A percentile compares a stretch with the other conserved stretches of the same genome.
These are phyloP conservation scores for Collybia sordida DNA, from an alignment of 768 basidiomycete species.

Conservation along the genomic window DNA sequence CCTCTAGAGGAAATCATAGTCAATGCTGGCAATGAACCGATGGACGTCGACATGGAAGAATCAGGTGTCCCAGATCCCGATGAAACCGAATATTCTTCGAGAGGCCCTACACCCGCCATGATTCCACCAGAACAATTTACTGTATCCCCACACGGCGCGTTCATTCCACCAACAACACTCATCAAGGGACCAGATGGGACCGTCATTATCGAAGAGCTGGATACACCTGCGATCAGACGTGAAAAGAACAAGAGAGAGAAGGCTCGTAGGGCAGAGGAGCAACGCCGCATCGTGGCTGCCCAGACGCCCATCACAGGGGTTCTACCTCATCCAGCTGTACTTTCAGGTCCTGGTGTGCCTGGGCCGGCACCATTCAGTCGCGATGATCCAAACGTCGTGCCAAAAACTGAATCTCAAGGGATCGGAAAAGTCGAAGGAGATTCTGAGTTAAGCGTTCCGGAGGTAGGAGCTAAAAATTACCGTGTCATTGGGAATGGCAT, in stretches of 20 bases:
- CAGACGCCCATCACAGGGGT: not conserved
- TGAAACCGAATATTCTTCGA: too few relatives aligned
- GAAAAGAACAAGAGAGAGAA: conserved; percentile 53
- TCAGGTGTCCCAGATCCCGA: not conserved
- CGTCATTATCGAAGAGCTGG: conserved; percentile 69
- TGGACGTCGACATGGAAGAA: conserved; percentile 1
- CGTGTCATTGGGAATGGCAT: conserved; percentile 30
- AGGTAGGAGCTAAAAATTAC: conserved; percentile 27
- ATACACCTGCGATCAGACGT: conserved; percentile 66
- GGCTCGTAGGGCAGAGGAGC: conserved; percentile 26
- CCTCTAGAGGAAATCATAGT: not conserved
- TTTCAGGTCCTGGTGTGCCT: not conserved
- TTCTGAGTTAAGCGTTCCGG: conserved; percentile 46
- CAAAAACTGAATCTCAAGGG: not conserved
- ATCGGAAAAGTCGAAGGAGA: conserved; percentile 22
- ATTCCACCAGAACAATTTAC: conserved; percentile 1
- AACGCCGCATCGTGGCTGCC: conserved; percentile 16
- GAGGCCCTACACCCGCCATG: not conserved
- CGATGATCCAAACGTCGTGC: not conserved
- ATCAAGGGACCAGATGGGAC: conserved; percentile 39
- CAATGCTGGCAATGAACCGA: not conserved
- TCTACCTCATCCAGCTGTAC: not conserved
- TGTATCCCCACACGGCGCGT: conserved; percentile 8
- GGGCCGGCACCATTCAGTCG: not conserved
- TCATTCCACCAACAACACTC: conserved; percentile 18